phyloP scores from a whole-genome alignment of 495 filamentous ascomycete species.

The Tuber umbilicatum region DNA sequence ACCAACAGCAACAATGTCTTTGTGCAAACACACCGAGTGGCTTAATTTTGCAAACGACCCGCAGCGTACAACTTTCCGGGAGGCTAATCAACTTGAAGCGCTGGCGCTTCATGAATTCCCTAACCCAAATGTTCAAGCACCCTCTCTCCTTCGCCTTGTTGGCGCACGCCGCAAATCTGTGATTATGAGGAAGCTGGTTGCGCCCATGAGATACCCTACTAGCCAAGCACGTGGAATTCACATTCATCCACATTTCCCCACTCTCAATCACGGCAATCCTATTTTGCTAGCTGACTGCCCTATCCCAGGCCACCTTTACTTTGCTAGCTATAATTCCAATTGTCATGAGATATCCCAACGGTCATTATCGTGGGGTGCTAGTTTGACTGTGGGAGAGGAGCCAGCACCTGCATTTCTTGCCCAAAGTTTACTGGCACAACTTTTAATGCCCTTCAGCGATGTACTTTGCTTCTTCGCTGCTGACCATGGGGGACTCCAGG shows the following conservation, averaged over 20 bases:
- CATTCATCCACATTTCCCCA: not conserved
- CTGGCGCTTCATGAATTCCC: too few relatives aligned
- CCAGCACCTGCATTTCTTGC: not conserved
- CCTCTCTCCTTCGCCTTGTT: too few relatives aligned
- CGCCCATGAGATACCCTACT: too few relatives aligned
- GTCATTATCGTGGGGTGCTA: conserved; percentile 8
- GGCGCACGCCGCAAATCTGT: too few relatives aligned
- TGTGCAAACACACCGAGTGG: too few relatives aligned
- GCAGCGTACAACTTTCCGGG: too few relatives aligned
- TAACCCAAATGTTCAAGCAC: too few relatives aligned
- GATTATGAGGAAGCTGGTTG: too few relatives aligned
- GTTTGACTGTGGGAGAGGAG: not conserved
- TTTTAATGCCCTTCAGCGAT: conserved; percentile 28
- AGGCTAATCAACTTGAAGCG: too few relatives aligned
- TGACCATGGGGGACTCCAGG: conserved; percentile 30
- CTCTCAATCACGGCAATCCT: not conserved
- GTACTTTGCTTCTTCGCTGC: conserved; percentile 31
- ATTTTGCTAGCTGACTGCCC: conserved; percentile 11
- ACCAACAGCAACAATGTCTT: too few relatives aligned
- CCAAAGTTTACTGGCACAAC: conserved; percentile 14
- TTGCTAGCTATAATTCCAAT: not conserved
- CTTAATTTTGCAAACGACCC: too few relatives aligned
- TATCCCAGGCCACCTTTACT: conserved; percentile 1
- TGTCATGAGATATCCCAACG: conserved; percentile 8
- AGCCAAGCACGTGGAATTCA: too few relatives aligned